Evolutionary conservation across 2,329 filamentous ascomycete species (phyloP), one percentile per base, ranked within the genome.

Genomic region (Alternaria sp.): DNA sequence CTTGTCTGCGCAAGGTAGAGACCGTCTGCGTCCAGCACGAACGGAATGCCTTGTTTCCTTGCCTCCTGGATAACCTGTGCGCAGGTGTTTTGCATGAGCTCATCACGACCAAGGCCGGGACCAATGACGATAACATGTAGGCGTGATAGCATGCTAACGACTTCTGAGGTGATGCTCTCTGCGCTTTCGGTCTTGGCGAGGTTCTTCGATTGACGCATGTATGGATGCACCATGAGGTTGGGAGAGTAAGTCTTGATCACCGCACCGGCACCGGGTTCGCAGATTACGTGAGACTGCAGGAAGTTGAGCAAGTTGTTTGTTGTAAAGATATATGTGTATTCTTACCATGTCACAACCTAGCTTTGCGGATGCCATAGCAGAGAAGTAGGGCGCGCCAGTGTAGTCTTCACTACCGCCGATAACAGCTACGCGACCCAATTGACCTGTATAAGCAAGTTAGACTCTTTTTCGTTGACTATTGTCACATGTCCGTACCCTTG

Each of bases 171-270:
- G 48, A 97, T 85, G 54, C 82, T 83, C 2, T 90, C 85, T 67
- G 87, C 84, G 12, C 82, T 82, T 57, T 90, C 86, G 54, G 83
- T 80, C 49, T 82, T 78, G 24, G 81, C 77, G 54, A 86, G 80
- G 68, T 87, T 84, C 68, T 86, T 84, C 46, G 88, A 87, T 79
- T 95, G 92, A 30, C 93, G 91, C 88, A 99, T 94, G 68, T 97
- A 87, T 1, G 95, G 95, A 79, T 98, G 95, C 11, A 99, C 95
- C 94, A 99, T 99, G 28, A 99, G 85, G 78, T 98, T 97, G 3
- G 95, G 95, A 20, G 94, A 97, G 82, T 98, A 99, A 4, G 93
- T 92, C 83, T 99, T 99, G 81, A 99, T 97, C 38, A 97, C 94
- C 73, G 83, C 76, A 59, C 80, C 93, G 3, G 95, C 95, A 55